Evolutionary conservation across 495 filamentous ascomycete genomes (phyloP).

Genomic region (Trypethelium eluteriae): DNA sequence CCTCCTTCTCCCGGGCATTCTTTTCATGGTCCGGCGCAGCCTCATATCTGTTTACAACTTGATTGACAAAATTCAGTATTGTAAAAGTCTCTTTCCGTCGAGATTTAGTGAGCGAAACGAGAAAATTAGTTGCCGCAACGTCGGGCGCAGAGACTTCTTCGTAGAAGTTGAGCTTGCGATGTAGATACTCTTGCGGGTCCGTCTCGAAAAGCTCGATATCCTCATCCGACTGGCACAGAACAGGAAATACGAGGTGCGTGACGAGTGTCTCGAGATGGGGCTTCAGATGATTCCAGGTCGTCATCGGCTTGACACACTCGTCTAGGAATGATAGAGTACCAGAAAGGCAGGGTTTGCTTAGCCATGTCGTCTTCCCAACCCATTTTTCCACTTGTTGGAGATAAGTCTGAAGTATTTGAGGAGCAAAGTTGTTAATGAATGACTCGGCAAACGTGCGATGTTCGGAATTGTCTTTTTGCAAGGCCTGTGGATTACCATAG

Average conservation of each 20-base stretch:
- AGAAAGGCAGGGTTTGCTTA: conserved; percentile 85
- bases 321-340: conserved; percentile 90
- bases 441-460: conserved; percentile 74
- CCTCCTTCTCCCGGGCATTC: conserved; percentile 90
- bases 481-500: conserved; percentile 76
- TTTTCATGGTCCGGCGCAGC: conserved; percentile 75
- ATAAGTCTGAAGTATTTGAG: conserved; percentile 90
- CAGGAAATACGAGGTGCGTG: conserved; percentile 87
- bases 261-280: conserved; percentile 87
- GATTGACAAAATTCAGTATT: conserved; percentile 87
- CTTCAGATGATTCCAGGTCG: conserved; percentile 90
- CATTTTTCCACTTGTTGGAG: conserved; percentile 90
- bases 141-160: conserved; percentile 95
- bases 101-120: conserved; percentile 87
- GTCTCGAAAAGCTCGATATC: conserved; percentile 90
- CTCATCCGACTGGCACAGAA: conserved; percentile 85
- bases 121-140: conserved; percentile 92
- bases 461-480: conserved; percentile 60
- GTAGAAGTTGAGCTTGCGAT: conserved; percentile 94
- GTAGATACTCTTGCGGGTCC: conserved; percentile 91
- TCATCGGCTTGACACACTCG: conserved; percentile 94
- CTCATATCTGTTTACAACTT: conserved; percentile 85
- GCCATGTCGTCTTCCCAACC: conserved; percentile 89
- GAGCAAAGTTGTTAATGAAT: conserved; percentile 85
- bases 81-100: conserved; percentile 93